phyloP scores from a whole-genome alignment of 2,329 filamentous ascomycete species.

The Hymenoscyphus occultus region DNA sequence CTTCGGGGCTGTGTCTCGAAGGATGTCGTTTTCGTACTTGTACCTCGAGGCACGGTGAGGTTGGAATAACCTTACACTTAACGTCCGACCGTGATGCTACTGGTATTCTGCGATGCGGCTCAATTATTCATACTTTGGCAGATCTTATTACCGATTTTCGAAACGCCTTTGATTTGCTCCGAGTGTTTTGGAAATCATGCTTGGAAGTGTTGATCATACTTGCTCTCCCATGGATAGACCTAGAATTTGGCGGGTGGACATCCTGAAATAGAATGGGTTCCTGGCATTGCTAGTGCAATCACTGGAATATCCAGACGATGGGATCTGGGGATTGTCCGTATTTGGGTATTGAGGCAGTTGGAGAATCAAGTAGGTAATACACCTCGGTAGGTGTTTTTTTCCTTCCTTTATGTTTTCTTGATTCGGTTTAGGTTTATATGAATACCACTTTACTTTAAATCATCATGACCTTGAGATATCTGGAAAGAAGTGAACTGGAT shows the following conservation, averaged over 20 bases:
- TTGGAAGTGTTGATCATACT: not conserved
- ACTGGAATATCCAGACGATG: not conserved
- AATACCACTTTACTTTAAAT: too few relatives aligned
- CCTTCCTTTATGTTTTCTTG: not conserved
- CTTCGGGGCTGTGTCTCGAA: too few relatives aligned
- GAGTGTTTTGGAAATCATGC: not conserved
- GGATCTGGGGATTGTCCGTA: not conserved
- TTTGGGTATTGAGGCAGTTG: too few relatives aligned
- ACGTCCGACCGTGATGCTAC: not conserved
- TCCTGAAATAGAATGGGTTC: not conserved
- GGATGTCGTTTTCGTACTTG: too few relatives aligned
- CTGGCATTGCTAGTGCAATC: not conserved
- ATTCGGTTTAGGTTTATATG: too few relatives aligned
- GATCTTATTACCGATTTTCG: not conserved
- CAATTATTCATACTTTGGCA: not conserved
- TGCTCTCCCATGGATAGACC: not conserved
- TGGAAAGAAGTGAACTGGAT: too few relatives aligned
- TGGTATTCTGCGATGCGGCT: not conserved
- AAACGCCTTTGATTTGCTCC: not conserved
- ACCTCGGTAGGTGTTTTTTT: not conserved
- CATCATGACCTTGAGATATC: too few relatives aligned
- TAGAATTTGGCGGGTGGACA: not conserved
- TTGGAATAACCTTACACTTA: too few relatives aligned
- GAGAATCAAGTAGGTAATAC: not conserved
- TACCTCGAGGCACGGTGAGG: too few relatives aligned